Evolutionary conservation across 495 filamentous ascomycete species (phyloP), one percentile per base, ranked within the genome.

Genomic region (Neurospora sp.): DNA sequence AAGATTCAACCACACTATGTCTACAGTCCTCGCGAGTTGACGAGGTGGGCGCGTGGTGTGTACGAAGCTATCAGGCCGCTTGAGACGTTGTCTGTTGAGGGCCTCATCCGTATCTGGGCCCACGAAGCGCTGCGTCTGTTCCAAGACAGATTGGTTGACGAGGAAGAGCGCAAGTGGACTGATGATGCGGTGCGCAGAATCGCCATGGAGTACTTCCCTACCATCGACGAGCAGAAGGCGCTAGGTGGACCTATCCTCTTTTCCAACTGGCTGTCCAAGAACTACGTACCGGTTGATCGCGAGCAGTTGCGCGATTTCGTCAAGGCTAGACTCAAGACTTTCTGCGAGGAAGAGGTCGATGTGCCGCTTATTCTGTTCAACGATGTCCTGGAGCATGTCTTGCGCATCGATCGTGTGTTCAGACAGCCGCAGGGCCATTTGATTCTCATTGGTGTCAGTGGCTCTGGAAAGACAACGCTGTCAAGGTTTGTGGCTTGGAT

Each of bases 401-500:
- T 99, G 59, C 94, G 96, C 71, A 99, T 99, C 78, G 96, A 99
- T 82, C 91, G 96, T 78, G 96, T 99, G 68, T 99, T 99, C 87
- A 90, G 96, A 73, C 96, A 99, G 78, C 96, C 96, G 22, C 96
- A 99, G 79, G 96, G 96, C 39, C 96, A 99, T 86, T 85, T 99
- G 69, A 99, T 99, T 76, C 86, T 99, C 46, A 99, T 99, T 76
- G 96, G 96, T 83, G 94, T 98, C 44, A 98, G 96, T 76, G 96
- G 96, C 77, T 96, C 92, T 85, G 96, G 96, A 79, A 99, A 99
- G 87, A 99, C 96, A 2, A 99, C 96, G 4, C 85, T 99, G 65
- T 98, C 96, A 35, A 90, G 96, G 71, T 99, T 99, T 76, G 96
- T 98, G 73, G 96, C 96, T 42, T 99, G 96, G 96, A 99, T 99